Evolutionary conservation across 225 moss, liverwort and hornwort genomes (phyloP).

Genomic region (Pseudoscleropodium purum): DNA sequence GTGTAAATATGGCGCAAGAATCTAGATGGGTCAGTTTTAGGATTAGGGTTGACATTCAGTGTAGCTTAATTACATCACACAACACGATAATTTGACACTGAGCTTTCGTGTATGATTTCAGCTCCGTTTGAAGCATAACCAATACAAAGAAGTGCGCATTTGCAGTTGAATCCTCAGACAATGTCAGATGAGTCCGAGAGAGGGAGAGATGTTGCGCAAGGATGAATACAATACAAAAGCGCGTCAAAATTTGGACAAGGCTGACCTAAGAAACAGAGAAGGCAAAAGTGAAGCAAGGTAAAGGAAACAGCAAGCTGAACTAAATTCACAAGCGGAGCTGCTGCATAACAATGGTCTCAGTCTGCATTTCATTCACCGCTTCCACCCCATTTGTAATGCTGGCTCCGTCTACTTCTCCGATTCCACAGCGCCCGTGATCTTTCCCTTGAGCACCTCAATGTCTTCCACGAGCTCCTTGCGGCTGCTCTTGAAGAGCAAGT

Average conservation of each 20-base stretch:
- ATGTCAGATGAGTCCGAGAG: background rate
- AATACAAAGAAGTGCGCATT: background rate
- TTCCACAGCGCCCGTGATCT: constrained; percentile 72
- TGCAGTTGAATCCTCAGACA: background rate
- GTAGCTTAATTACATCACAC: too few species aligned
- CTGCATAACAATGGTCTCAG: background rate
- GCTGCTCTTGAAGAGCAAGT: constrained; percentile 80
- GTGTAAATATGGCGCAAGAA: background rate
- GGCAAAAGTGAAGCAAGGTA: background rate
- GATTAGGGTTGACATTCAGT: background rate
- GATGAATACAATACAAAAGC: constrained; percentile 8
- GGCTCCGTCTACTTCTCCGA: background rate
- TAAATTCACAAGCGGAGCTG: constrained; percentile 4
- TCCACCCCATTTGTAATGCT: background rate
- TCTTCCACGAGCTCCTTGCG: constrained; percentile 86
- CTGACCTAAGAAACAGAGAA: background rate
- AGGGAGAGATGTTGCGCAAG: background rate
- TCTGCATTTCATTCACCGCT: background rate
- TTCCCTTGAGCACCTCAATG: constrained; percentile 77
- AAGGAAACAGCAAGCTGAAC: background rate
- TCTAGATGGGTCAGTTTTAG: background rate
- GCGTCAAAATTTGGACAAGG: constrained; percentile 14
- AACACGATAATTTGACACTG: background rate
- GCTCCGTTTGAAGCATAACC: background rate
- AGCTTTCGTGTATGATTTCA: background rate